Percentiles rank a stretch among this genome's conserved stretches.
These are phyloP conservation scores for Perkinsus olseni DNA, from an alignment of 169 alveolate species.

Conservation along the genomic window DNA sequence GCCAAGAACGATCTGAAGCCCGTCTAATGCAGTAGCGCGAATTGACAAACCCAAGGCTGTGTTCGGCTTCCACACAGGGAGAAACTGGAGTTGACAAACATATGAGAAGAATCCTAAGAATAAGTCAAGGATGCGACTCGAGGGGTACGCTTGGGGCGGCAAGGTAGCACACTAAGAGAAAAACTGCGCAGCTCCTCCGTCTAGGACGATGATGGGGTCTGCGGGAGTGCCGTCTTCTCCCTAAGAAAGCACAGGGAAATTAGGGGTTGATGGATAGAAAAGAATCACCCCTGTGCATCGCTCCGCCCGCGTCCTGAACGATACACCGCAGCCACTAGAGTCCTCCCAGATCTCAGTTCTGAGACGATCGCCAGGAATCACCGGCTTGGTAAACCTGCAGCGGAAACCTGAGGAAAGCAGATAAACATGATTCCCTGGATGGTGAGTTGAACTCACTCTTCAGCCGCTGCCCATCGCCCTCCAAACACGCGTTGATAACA, in stretches of 20 bases:
- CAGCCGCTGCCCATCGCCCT: neutral
- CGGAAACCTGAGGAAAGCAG: neutral
- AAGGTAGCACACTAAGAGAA: neutral
- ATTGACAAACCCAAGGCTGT: neutral
- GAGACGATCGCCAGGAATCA: neutral
- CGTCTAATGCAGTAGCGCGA: no score
- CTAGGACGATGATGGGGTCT: neutral
- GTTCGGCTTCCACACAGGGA: neutral
- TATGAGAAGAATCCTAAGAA: neutral
- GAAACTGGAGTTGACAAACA: neutral
- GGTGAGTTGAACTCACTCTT: neutral
- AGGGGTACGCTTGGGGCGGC: no score
- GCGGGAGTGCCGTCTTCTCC: neutral
- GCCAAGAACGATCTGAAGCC: no score
- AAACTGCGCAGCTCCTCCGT: neutral
- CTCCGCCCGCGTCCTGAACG: neutral
- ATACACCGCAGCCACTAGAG: neutral
- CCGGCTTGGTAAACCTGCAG: neutral
- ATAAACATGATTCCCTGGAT: neutral
- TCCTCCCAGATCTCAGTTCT: neutral
- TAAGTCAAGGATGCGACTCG: neutral
- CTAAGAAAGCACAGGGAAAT: no score
- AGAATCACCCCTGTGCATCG: no score
- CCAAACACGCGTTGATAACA: slow-evolving; percentile 23
- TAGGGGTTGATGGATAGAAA: no score